Percentiles rank a stretch among this genome's conserved stretches.
These are phyloP conservation scores for Gentiana straminea DNA, from an alignment of 257 asterid genomes.

Conservation along the genomic window DNA sequence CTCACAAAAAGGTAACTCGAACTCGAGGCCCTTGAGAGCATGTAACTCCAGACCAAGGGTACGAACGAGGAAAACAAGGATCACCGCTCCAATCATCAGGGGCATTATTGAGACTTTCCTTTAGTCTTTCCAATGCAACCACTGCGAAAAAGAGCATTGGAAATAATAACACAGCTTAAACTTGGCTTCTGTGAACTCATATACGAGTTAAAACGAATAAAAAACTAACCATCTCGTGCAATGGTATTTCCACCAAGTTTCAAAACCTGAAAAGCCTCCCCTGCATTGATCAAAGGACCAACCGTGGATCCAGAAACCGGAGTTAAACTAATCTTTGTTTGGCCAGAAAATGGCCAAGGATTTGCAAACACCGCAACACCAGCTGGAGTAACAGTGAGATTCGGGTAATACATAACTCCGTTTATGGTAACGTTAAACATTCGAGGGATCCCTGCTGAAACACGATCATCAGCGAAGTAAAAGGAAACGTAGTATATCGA, in stretches of 20 bases:
- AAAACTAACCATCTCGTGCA: constrained; percentile 59
- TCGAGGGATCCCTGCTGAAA: constrained; percentile 41
- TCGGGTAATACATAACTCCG: constrained; percentile 45
- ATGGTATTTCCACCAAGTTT: constrained; percentile 62
- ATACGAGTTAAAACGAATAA: neutral
- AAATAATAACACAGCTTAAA: neutral
- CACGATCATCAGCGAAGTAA: constrained; percentile 57
- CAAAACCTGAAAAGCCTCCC: constrained; percentile 64
- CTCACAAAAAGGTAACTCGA: constrained; percentile 69
- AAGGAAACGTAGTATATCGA: constrained; percentile 50
- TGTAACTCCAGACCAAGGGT: constrained; percentile 80
- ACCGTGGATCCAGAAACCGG: constrained; percentile 51
- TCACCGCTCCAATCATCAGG: constrained; percentile 90
- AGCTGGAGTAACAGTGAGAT: constrained; percentile 44
- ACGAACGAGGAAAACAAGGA: constrained; percentile 70
- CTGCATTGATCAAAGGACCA: constrained; percentile 78
- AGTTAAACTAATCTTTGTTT: constrained; percentile 49
- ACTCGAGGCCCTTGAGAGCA: constrained; percentile 52
- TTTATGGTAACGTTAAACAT: constrained; percentile 47
- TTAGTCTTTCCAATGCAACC: constrained; percentile 46
- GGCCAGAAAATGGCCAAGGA: constrained; percentile 68
- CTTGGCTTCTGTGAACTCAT: no score
- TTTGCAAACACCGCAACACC: constrained; percentile 56
- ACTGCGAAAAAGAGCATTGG: constrained; percentile 28
- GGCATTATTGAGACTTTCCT: constrained; percentile 47